Conservation (phyloP, 2,329 filamentous ascomycete species). For the Alternaria panax region DNA sequence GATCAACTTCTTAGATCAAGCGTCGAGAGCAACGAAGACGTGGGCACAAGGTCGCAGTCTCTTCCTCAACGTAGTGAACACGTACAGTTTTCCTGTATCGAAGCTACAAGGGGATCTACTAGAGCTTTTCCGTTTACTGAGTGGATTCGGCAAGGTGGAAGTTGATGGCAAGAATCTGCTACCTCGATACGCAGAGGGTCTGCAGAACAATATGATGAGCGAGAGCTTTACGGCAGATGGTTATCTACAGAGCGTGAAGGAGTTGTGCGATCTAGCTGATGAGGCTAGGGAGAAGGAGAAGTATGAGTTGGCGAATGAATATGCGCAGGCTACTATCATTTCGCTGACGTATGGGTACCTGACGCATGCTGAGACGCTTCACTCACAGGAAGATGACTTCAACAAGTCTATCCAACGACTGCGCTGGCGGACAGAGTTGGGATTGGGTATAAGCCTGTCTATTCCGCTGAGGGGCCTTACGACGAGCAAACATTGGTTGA, state of each 20-base stretch:
- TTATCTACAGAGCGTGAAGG: constrained; percentile 29
- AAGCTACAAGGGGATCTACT: constrained; percentile 44
- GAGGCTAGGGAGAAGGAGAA: constrained; percentile 24
- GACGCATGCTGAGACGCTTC: constrained; percentile 37
- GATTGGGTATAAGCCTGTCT: constrained; percentile 30
- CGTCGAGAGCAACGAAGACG: constrained; percentile 20
- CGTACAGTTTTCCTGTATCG: constrained; percentile 33
- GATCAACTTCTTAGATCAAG: constrained; percentile 46
- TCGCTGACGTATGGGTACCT: constrained; percentile 44
- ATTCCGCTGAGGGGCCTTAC: constrained; percentile 19
- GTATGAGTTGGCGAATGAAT: constrained; percentile 28
- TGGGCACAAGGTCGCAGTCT: constrained; percentile 37
- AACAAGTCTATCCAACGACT: constrained; percentile 33
- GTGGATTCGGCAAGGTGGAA: constrained; percentile 28
- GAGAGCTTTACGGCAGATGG: constrained; percentile 18
- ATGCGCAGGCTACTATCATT: constrained; percentile 36
- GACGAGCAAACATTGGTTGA: constrained; percentile 23
- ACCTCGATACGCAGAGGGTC: constrained; percentile 32
- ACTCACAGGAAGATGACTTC: constrained; percentile 32
- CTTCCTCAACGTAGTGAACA: constrained; percentile 33
- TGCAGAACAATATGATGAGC: constrained; percentile 30
- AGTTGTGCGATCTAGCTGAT: constrained; percentile 31
- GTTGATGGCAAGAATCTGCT: constrained; percentile 31
- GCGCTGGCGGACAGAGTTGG: constrained; percentile 41
- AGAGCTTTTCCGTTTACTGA: constrained; percentile 41